Conservation (phyloP, 2,329 filamentous ascomycete species). For the Dactylellina haptotyla region DNA sequence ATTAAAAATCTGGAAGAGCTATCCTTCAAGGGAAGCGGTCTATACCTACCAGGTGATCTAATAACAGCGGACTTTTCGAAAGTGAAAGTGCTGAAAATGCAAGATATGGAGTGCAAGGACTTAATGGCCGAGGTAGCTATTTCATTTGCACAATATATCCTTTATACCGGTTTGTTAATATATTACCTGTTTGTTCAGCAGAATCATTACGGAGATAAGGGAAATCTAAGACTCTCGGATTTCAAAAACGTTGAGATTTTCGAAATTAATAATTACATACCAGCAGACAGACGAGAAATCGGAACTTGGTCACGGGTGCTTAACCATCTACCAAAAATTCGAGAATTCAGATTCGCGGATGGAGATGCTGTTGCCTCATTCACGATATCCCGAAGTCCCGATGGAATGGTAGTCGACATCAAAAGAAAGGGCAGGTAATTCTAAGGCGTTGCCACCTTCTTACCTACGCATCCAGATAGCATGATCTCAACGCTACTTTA, state of each 20-base stretch:
- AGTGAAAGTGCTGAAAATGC: constrained; percentile 1
- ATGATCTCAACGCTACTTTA: too few species aligned
- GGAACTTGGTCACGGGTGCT: not conserved
- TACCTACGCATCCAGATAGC: too few species aligned
- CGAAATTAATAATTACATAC: not conserved
- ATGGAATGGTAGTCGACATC: not conserved
- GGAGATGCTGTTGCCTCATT: not conserved
- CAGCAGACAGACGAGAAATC: not conserved
- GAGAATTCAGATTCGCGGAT: not conserved
- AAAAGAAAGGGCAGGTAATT: too few species aligned
- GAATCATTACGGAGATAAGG: too few species aligned
- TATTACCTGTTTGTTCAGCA: too few species aligned
- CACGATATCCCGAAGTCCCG: not conserved
- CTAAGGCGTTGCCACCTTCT: too few species aligned
- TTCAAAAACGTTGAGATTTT: constrained; percentile 3
- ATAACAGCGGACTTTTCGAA: constrained; percentile 11
- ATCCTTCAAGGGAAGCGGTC: not conserved
- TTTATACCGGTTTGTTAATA: too few species aligned
- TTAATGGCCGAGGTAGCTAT: not conserved
- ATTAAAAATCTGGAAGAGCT: constrained; percentile 9
- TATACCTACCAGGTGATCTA: not conserved
- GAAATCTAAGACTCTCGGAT: not conserved
- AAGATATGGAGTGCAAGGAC: not conserved
- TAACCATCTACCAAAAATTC: not conserved
- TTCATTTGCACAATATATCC: not conserved